Evolutionary conservation across 306 rosid species (phyloP).

Genomic region (Vigna unguiculata): DNA sequence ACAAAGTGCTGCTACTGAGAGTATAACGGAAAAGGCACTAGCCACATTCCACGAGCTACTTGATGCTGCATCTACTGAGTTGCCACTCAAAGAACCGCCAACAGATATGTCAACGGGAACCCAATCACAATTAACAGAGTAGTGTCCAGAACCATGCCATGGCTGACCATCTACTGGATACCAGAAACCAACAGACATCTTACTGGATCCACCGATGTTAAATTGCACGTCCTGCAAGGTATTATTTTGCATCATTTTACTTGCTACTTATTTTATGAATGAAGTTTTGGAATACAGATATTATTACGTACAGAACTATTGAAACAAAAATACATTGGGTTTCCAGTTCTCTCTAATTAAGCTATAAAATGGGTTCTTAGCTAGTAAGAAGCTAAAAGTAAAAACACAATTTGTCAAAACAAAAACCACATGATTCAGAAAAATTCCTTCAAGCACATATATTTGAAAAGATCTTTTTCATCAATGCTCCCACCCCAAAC

Average conservation of each 20-base stretch:
- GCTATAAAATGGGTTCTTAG: slow-evolving; percentile 7
- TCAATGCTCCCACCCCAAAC: not conserved
- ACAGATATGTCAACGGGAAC: slow-evolving; percentile 72
- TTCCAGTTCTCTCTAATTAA: slow-evolving; percentile 22
- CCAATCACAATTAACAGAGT: slow-evolving; percentile 89
- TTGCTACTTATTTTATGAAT: slow-evolving; percentile 27
- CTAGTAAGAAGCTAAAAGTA: slow-evolving; percentile 6
- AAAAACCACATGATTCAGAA: slow-evolving; percentile 17
- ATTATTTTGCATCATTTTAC: slow-evolving; percentile 42
- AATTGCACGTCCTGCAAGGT: slow-evolving; percentile 92
- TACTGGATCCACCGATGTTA: slow-evolving; percentile 75
- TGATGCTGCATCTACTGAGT: slow-evolving; percentile 33
- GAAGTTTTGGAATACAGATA: slow-evolving; percentile 25
- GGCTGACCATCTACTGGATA: slow-evolving; percentile 79
- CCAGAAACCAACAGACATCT: slow-evolving; percentile 96
- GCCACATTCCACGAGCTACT: slow-evolving; percentile 69
- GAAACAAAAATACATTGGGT: slow-evolving; percentile 20
- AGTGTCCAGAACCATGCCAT: slow-evolving; percentile 97
- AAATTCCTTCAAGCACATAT: slow-evolving; percentile 32
- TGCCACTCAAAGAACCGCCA: slow-evolving; percentile 49
- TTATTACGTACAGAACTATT: not conserved
- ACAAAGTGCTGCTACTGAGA: slow-evolving; percentile 92
- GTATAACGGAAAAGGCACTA: slow-evolving; percentile 74
- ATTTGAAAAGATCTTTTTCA: slow-evolving; percentile 23
- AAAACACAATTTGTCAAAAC: slow-evolving; percentile 29